phyloP scores from a whole-genome alignment of 1,284 basidiomycete genomes.

The Earliella scabrosa region DNA sequence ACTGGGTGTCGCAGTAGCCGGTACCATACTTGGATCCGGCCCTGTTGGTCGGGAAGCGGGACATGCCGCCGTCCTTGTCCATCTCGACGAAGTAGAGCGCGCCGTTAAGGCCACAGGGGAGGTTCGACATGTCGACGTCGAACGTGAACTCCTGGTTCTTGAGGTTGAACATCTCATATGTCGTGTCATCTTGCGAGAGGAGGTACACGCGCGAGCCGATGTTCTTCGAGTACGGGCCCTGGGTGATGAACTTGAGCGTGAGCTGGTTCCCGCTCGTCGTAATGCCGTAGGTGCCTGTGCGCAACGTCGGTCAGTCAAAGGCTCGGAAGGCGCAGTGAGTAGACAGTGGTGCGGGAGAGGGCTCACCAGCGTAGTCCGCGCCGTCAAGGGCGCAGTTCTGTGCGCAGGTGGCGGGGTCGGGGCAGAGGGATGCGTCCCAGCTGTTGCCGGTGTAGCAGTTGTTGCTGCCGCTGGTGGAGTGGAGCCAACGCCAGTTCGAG shows the following conservation, averaged over 20 bases:
- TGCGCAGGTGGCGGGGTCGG: not conserved
- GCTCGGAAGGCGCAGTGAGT: not conserved
- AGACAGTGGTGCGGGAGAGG: not conserved
- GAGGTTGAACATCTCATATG: constrained; percentile 55
- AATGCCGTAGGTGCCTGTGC: not conserved
- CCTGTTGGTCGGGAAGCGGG: not conserved
- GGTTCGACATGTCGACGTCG: constrained; percentile 56
- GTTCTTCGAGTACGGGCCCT: constrained; percentile 1
- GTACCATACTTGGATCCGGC: not conserved
- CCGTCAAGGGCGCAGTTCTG: not conserved
- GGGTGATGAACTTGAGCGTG: not conserved
- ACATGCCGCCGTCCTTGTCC: not conserved
- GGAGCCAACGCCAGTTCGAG: not conserved
- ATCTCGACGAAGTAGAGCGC: constrained; percentile 21
- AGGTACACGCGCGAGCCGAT: constrained; percentile 60
- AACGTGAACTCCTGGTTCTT: constrained; percentile 59
- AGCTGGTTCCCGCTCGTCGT: not conserved
- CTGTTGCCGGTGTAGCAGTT: constrained; percentile 38
- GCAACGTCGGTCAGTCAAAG: not conserved
- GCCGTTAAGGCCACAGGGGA: constrained; percentile 49
- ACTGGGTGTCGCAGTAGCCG: constrained; percentile 29
- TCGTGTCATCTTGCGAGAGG: constrained; percentile 43
- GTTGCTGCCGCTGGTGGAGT: not conserved
- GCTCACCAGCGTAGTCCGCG: not conserved
- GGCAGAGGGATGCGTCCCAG: not conserved